Base-by-base conservation (phyloP, 768 basidiomycete species). In the Pleurotus sapidus region DNA sequence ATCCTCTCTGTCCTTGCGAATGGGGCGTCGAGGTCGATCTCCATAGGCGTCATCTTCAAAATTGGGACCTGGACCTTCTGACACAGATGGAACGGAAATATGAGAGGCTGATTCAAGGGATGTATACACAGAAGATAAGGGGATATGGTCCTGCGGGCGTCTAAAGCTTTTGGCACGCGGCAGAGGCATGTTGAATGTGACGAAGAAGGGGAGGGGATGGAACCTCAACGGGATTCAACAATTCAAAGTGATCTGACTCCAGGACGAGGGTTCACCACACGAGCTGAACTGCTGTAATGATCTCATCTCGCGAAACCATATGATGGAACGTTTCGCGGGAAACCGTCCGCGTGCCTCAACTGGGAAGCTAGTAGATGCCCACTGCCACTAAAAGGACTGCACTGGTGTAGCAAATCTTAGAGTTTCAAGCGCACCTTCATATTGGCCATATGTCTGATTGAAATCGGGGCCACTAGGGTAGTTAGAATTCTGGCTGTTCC, bases 401-500 rank as follows among this genome's bases (percentile, higher is more conserved):
- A 69, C 49, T 70, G 65, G 57, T 64, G 60, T 60, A 68, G 77
- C 81, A 70, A 84, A 78, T 83, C 82, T 85, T 74, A 85, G 51
- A 40, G 84, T 72, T 80, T 82, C 79, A 75, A 87, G 89, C 91
- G 90, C 83, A 93, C 91, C 91, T 93, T 92, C 90, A 76, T 74
- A 81, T 74, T 81, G 83, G 61, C 68, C 62, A 72, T 82, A 88
- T 61, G 77, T 85, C 74, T 88, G 85, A 70, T 77, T 71, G 68
- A 76, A 81, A 37, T 40, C 23, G 23, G 51, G 38, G 56, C 79
- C 81, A 59, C 76, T 74, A 68, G 80, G 71, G 61, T 76, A 68
- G 51, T 72, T 73, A 70, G 78, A 70, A 34, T 34, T 34, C 30
- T 34, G 30, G 63, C 84, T 71, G 57, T 80, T 71, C 62, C 75